Evolutionary conservation across 1,139 yeast species (phyloP), one percentile per base, ranked within the genome.

Genomic region (Taphrina betulina): DNA sequence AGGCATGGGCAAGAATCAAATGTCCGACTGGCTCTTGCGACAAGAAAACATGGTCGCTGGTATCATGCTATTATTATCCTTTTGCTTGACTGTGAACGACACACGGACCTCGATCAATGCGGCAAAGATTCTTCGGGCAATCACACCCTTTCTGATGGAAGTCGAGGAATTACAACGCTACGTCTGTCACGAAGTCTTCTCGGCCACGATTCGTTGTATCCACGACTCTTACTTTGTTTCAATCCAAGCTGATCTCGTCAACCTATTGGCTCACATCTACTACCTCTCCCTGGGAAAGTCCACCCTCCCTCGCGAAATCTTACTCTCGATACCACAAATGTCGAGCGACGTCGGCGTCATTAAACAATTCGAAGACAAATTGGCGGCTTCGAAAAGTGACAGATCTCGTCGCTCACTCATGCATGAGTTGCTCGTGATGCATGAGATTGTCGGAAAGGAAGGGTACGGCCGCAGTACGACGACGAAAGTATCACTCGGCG

Each of bases 231-330:
- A 52, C 37, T 52, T 52, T 20, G 42, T 42, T 16, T 35, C 50
- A 5, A 37, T 36, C 5, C 56, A 52, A 20, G 33, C 43, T 4
- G 56, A 52, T 17, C 42, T 52, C 1, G 42, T 35, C 16, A 52
- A 35, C 14, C 43, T 52, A 5, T 36, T 52, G 10, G 50, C 56
- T 8, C 50, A 34, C 50, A 52, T 52, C 33, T 52, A 52, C 31
- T 42, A 22, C 33, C 50, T 42, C n/a, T 41, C 56, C 3, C 22
- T 52, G 23, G 56, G 50, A 16, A 35, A 43, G 19, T 52, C 56
- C 17, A 42, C 56, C 20, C 31, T 43, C 23, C 56, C 56, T n/a
- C 56, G 56, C 37, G 51, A 52, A n/a, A 52, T 52, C 10, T 12
- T 50, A 16, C 26, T 50, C 10, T 50, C 54, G 5, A 33, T 50